Conservation (phyloP, 208 protist genomes). For the Crithidia bombi region DNA sequence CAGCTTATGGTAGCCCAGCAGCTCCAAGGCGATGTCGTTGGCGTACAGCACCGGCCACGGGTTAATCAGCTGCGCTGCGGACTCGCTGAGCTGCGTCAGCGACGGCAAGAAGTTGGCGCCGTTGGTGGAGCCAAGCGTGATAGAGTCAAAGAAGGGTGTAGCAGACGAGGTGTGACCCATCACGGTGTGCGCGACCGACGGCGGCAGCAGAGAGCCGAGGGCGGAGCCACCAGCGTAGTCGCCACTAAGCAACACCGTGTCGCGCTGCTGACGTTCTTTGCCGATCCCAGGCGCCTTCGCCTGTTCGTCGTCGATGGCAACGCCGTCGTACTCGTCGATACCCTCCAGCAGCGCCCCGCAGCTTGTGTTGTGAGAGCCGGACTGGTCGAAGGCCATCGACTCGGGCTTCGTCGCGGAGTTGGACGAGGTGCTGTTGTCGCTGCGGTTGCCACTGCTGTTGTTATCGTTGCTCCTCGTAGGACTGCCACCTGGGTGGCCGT, state of each 20-base stretch:
- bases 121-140: background rate
- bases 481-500: background rate
- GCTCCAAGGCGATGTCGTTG: slow-evolving; percentile 29
- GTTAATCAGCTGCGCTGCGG: slow-evolving; percentile 10
- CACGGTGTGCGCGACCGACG: slow-evolving; percentile 9
- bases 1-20: slow-evolving; percentile 26
- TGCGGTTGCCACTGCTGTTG: background rate
- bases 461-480: background rate
- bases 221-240: background rate
- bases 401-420: background rate
- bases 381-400: slow-evolving; percentile 4
- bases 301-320: slow-evolving; percentile 16
- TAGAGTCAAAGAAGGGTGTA: background rate
- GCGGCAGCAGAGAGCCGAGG: slow-evolving; percentile 13
- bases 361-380: background rate
- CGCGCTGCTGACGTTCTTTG: slow-evolving; percentile 3
- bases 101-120: background rate
- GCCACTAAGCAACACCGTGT: background rate
- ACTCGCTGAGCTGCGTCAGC: slow-evolving; percentile 11
- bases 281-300: slow-evolving; percentile 4
- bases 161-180: background rate
- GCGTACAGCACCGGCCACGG: slow-evolving; percentile 31
- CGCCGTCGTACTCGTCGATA: slow-evolving; percentile 14
- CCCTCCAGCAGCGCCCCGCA: slow-evolving; percentile 8
- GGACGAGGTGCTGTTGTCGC: slow-evolving; percentile 1